Evolutionary conservation across 306 rosid species (phyloP).

Genomic region (Cucurbita pepo): DNA sequence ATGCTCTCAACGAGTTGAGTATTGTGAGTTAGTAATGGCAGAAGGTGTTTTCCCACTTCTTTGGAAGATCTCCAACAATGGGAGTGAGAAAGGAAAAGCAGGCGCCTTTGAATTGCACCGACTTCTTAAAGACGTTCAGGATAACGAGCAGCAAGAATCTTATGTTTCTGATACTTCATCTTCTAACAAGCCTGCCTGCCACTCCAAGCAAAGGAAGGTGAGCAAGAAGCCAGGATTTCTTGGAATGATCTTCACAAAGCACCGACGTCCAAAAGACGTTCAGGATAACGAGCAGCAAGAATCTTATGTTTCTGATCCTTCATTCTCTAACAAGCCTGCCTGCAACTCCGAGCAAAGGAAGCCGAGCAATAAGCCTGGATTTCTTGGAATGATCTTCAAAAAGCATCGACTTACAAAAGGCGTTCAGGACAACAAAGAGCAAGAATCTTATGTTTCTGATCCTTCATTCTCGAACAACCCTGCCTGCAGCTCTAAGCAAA

Average conservation of each 20-base stretch:
- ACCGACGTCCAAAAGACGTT: slow-evolving; percentile 35
- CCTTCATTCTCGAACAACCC: slow-evolving; percentile 8
- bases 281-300: slow-evolving; percentile 14
- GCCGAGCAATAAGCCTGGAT: slow-evolving; percentile 21
- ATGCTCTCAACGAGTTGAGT: slow-evolving; percentile 48
- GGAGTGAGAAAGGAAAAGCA: slow-evolving; percentile 44
- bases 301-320: slow-evolving; percentile 12
- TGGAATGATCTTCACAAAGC: slow-evolving; percentile 30
- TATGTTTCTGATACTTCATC: slow-evolving; percentile 13
- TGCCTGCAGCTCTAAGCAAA: slow-evolving; percentile 8
- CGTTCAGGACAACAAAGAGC: slow-evolving; percentile 11
- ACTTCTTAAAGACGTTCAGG: slow-evolving; percentile 30
- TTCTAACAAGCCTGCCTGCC: slow-evolving; percentile 6
- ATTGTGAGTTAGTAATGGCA: slow-evolving; percentile 43
- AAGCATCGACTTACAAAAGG: slow-evolving; percentile 40
- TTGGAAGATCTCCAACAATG: slow-evolving; percentile 38
- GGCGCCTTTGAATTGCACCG: slow-evolving; percentile 48
- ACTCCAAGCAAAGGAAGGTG: slow-evolving; percentile 21
- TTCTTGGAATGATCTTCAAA: slow-evolving; percentile 30
- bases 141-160: slow-evolving; percentile 16
- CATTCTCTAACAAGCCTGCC: slow-evolving; percentile 3
- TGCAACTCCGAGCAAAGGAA: neutral
- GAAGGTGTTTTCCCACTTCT: slow-evolving; percentile 38
- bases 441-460: slow-evolving; percentile 13
- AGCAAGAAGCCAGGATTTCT: slow-evolving; percentile 24